phyloP scores from a whole-genome alignment of 345 rosid species.

The Nephelium lappaceum region DNA sequence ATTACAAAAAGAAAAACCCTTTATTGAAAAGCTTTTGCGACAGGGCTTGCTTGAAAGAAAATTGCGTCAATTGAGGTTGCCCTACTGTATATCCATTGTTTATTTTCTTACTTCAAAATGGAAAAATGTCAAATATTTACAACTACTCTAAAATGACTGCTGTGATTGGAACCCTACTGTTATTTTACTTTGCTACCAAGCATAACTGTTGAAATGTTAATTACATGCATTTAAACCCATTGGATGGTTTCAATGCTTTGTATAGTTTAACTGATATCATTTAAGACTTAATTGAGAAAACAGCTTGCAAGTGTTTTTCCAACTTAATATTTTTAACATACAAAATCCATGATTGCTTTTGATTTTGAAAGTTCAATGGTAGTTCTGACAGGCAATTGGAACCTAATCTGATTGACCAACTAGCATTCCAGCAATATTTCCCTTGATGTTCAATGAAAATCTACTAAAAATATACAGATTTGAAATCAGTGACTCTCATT shows the following conservation, averaged over 20 bases:
- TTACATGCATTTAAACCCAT: neutral
- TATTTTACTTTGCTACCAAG: slow-evolving; percentile 28
- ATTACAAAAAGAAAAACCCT: slow-evolving; percentile 4
- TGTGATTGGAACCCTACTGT: slow-evolving; percentile 22
- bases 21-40: slow-evolving; percentile 22
- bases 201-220: slow-evolving; percentile 3
- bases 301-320: neutral
- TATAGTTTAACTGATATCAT: neutral
- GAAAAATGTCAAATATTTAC: neutral
- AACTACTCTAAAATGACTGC: slow-evolving; percentile 37
- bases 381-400: neutral
- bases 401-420: neutral
- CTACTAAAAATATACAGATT: neutral
- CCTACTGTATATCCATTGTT: slow-evolving; percentile 21
- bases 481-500: neutral
- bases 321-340: neutral
- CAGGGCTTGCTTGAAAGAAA: slow-evolving; percentile 40
- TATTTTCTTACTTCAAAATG: slow-evolving; percentile 3
- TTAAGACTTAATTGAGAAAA: neutral
- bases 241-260: neutral
- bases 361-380: neutral
- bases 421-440: neutral
- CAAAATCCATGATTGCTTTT: neutral
- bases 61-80: slow-evolving; percentile 35
- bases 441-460: neutral